Percentiles rank a stretch among this genome's conserved stretches.
Evolutionary conservation across 2,329 filamentous ascomycete genomes (phyloP).

Genomic region (Coleophoma cylindrospora): DNA sequence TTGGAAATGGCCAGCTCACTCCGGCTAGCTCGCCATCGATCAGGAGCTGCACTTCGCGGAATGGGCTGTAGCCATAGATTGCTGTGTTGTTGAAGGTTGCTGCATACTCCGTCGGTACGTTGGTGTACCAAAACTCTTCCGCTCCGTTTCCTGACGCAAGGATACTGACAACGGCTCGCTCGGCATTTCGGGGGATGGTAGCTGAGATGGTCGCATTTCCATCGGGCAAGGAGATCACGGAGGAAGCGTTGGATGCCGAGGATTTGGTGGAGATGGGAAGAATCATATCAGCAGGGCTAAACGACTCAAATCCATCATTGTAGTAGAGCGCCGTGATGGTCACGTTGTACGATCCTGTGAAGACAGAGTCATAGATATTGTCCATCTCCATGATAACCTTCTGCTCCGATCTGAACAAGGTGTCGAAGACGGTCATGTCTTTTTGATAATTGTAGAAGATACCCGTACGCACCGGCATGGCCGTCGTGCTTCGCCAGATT

Average conservation of each 20-base stretch:
- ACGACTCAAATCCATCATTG: slow-evolving; percentile 17
- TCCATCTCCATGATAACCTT: slow-evolving; percentile 68
- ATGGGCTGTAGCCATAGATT: slow-evolving; percentile 62
- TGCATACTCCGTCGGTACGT: slow-evolving; percentile 58
- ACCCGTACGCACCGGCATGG: slow-evolving; percentile 52
- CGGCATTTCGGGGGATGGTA: slow-evolving; percentile 55
- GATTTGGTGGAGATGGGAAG: slow-evolving; percentile 48
- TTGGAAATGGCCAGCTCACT: slow-evolving; percentile 71
- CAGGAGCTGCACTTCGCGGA: slow-evolving; percentile 68
- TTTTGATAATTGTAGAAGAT: slow-evolving; percentile 53
- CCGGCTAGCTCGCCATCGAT: slow-evolving; percentile 69
- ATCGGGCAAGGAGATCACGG: slow-evolving; percentile 49
- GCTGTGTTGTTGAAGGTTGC: slow-evolving; percentile 49
- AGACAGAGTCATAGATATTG: slow-evolving; percentile 62
- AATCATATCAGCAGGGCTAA: slow-evolving; percentile 53
- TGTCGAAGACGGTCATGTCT: slow-evolving; percentile 60
- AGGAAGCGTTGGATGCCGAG: slow-evolving; percentile 40
- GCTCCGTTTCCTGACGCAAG: slow-evolving; percentile 66
- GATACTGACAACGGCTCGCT: slow-evolving; percentile 65
- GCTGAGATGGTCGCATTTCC: slow-evolving; percentile 39
- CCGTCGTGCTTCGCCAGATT: slow-evolving; percentile 59
- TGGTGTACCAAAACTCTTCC: slow-evolving; percentile 84
- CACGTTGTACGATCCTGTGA: slow-evolving; percentile 67
- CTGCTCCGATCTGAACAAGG: slow-evolving; percentile 49
- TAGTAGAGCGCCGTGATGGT: slow-evolving; percentile 51